A percentile compares a stretch with the other conserved stretches of the same genome.
Conservation (phyloP, 306 rosid genomes). For the Lathyrus sativus region DNA sequence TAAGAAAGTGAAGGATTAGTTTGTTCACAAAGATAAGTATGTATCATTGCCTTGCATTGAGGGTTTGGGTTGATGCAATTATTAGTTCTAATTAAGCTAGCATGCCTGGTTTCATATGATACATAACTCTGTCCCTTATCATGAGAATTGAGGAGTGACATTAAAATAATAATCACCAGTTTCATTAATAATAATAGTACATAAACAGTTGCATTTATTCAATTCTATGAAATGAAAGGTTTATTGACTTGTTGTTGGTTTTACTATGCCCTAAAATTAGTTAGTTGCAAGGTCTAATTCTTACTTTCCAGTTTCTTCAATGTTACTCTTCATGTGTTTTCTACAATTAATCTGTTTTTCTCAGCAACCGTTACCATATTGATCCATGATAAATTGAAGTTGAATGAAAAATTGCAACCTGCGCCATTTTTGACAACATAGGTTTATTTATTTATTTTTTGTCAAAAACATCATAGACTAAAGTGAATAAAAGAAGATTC, state of each 20-base stretch:
- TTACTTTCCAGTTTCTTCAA: not conserved
- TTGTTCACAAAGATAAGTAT: not conserved
- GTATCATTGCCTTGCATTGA: not conserved
- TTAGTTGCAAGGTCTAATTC: not conserved
- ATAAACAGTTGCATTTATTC: not conserved
- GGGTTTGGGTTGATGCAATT: not conserved
- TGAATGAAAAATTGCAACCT: not conserved
- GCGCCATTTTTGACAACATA: no score
- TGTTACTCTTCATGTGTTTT: not conserved
- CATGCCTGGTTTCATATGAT: slow-evolving; percentile 5
- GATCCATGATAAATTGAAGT: not conserved
- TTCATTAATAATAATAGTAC: not conserved
- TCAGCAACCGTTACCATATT: not conserved
- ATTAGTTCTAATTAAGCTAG: not conserved
- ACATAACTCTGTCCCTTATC: not conserved
- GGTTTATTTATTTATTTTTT: no score
- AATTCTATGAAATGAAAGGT: not conserved
- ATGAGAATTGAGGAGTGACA: no score
- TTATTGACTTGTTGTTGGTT: not conserved
- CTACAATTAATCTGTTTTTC: not conserved
- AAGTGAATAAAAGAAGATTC: no score
- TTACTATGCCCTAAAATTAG: not conserved
- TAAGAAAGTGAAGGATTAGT: not conserved
- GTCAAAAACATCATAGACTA: no score
- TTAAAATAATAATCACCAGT: not conserved